Conservation (phyloP, 23 red algal species). For the Agarophyton chilense region DNA sequence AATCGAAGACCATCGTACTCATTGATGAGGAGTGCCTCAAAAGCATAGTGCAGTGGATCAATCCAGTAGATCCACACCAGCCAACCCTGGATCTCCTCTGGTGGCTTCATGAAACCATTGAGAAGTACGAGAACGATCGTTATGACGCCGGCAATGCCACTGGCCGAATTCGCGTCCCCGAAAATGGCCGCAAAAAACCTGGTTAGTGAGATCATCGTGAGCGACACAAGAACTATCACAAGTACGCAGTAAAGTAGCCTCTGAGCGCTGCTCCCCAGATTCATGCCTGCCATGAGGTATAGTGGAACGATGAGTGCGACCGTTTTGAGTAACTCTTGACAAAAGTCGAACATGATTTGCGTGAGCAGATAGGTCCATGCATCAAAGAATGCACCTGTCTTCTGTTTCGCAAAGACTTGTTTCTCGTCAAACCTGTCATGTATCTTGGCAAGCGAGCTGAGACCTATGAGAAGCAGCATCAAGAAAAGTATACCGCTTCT, state of each 20-base stretch:
- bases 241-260: slow-evolving; percentile 59
- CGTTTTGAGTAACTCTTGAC: slow-evolving; percentile 21
- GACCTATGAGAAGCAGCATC: slow-evolving; percentile 50
- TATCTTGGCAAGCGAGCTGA: slow-evolving; percentile 46
- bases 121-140: slow-evolving; percentile 80
- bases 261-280: slow-evolving; percentile 60
- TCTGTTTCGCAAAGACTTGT: slow-evolving; percentile 78
- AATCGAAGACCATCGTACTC: slow-evolving; percentile 83
- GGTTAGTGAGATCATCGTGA: slow-evolving; percentile 50
- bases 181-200: slow-evolving; percentile 53
- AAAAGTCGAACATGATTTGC: slow-evolving; percentile 51
- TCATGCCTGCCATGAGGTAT: slow-evolving; percentile 79
- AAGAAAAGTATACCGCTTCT: slow-evolving; percentile 77
- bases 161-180: slow-evolving; percentile 49
- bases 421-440: slow-evolving; percentile 45
- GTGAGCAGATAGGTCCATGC: slow-evolving; percentile 68
- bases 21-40: slow-evolving; percentile 77
- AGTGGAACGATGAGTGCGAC: slow-evolving; percentile 39
- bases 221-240: slow-evolving; percentile 30
- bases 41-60: slow-evolving; percentile 82
- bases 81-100: slow-evolving; percentile 57
- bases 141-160: slow-evolving; percentile 45
- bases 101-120: slow-evolving; percentile 76
- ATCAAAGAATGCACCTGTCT: slow-evolving; percentile 49
- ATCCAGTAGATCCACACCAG: slow-evolving; percentile 96